Base-by-base conservation (phyloP, 2,329 filamentous ascomycete genomes). In the Sodiomyces alkalinus region DNA sequence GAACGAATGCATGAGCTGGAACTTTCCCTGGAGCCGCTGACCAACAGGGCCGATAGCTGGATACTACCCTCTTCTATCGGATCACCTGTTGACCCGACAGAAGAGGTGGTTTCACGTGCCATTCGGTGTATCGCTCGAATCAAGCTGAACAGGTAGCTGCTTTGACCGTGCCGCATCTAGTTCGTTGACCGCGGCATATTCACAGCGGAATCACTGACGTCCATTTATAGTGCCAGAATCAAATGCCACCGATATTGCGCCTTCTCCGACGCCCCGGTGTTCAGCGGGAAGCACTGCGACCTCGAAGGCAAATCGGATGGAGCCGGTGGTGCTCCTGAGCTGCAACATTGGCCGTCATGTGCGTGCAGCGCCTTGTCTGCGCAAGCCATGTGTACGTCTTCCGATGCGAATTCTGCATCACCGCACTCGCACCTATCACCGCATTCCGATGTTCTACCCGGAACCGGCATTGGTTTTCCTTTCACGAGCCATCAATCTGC, bases 191-290 rank as follows among this genome's bases (percentile, higher is more conserved):
- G n/a, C n/a, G n/a, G n/a, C n/a, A n/a, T n/a, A n/a, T n/a, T n/a
- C n/a, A n/a, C n/a, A n/a, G n/a, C n/a, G 17, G 12, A 6, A 10
- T 3, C 28, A 15, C 32, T 36, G 17, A 28, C 20, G n/a, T n/a
- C n/a, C n/a, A n/a, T n/a, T n/a, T n/a, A n/a, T n/a, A n/a, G 62
- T 41, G 60, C 62, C 8, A 48, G 60, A 10, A 63, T 64, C 36
- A 66, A 66, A 37, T 40, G 64, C 3, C 62, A 67, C 35, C 55
- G 62, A 2, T 65, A 63, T 39, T 56, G 53, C 34, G 62, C 62
- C 7, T 67, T 67, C 41, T 57, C 51, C 24, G 61, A 66, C 35
- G 44, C 56, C 5, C 60, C 62, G 3, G 49, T 66, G 13, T 67
- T 67, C 39, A 47, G 52, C 0, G 51, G 52, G 17, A 61, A 58